A percentile compares a stretch with the other conserved stretches of the same genome.
Conservation (phyloP, 2,329 filamentous ascomycete genomes). For the Cladosporium velox region DNA sequence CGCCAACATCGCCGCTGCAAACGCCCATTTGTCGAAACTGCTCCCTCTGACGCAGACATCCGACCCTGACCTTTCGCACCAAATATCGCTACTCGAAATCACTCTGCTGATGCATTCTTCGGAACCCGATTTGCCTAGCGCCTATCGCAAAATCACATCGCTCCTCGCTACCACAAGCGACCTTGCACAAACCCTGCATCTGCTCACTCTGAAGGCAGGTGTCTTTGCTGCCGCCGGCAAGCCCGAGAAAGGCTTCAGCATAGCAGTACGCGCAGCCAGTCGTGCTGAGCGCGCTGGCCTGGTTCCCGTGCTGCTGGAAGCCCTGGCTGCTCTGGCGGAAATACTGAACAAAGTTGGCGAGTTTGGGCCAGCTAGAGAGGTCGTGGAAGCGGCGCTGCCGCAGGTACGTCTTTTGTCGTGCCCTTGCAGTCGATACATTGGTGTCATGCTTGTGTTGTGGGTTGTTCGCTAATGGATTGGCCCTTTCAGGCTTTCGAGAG, state of each 20-base stretch:
- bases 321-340: constrained; percentile 65
- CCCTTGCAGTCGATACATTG: not conserved
- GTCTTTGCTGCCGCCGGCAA: constrained; percentile 69
- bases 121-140: constrained; percentile 38
- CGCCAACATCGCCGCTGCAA: constrained; percentile 58
- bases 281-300: constrained; percentile 71
- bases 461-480: not conserved
- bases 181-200: constrained; percentile 66
- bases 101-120: constrained; percentile 52
- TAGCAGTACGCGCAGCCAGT: constrained; percentile 72
- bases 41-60: constrained; percentile 43
- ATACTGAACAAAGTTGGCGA: constrained; percentile 72
- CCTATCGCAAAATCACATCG: constrained; percentile 2
- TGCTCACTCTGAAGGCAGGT: constrained; percentile 72
- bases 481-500: constrained; percentile 10
- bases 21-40: constrained; percentile 60
- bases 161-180: constrained; percentile 36
- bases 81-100: constrained; percentile 61
- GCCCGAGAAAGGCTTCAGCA: constrained; percentile 73
- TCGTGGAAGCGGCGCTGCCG: constrained; percentile 71
- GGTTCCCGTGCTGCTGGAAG: constrained; percentile 71
- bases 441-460: not conserved
- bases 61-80: constrained; percentile 62
- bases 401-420: constrained; percentile 32
- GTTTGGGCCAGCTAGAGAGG: constrained; percentile 64